Conservation (phyloP, 371 early-diverging fungal species). For the Chytridium lagenaria region DNA sequence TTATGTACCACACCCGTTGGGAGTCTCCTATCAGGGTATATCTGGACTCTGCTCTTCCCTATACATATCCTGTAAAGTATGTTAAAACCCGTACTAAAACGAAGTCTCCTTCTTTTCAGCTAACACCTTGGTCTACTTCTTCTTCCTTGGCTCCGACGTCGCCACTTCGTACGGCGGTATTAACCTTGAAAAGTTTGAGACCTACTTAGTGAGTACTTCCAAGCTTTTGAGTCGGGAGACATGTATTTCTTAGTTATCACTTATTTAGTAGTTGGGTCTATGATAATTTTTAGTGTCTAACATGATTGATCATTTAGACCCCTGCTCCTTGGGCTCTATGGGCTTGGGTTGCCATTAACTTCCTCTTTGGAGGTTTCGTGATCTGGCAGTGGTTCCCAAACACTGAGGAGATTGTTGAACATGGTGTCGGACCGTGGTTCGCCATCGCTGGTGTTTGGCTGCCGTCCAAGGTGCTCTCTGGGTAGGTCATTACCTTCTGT, state of each 20-base stretch:
- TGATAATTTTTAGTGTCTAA: too few relatives aligned
- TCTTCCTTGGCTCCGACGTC: constrained; percentile 68
- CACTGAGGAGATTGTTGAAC: constrained; percentile 65
- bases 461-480: constrained; percentile 67
- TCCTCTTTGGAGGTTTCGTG: constrained; percentile 70
- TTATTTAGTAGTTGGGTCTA: too few relatives aligned
- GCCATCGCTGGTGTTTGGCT: constrained; percentile 65
- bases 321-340: constrained; percentile 50
- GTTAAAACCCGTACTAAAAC: too few relatives aligned
- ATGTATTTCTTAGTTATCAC: not conserved
- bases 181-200: constrained; percentile 51
- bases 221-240: not conserved
- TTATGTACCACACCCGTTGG: too few relatives aligned
- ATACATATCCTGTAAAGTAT: too few relatives aligned
- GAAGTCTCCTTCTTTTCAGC: too few relatives aligned
- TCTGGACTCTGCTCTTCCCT: too few relatives aligned
- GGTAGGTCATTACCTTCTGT: constrained; percentile 50
- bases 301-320: too few relatives aligned
- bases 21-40: too few relatives aligned
- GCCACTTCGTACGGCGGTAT: constrained; percentile 63
- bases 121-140: constrained; percentile 72
- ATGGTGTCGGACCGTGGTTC: constrained; percentile 74
- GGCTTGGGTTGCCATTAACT: constrained; percentile 70
- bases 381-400: constrained; percentile 62
- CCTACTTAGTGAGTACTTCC: constrained; percentile 54